phyloP scores from a whole-genome alignment of 768 basidiomycete species.

The Lepiota brunneoincarnata region DNA sequence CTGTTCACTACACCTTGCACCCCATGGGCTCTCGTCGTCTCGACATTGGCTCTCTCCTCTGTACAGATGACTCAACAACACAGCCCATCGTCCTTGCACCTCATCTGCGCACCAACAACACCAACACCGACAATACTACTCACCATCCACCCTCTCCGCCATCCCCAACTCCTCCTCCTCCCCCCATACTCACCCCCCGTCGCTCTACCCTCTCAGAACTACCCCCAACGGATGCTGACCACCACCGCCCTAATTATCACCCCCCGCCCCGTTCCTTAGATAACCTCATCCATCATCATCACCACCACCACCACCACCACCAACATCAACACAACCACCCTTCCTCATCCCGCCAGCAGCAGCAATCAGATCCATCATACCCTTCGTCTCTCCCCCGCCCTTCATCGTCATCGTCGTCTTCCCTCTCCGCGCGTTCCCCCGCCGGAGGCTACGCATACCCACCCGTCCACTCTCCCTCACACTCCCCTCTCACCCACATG shows the following conservation, averaged over 20 bases:
- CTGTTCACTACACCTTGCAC: constrained; percentile 20
- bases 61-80: constrained; percentile 32
- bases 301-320: constrained; percentile 3
- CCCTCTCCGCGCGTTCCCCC: constrained; percentile 6
- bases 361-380: neutral
- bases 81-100: constrained; percentile 22
- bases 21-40: constrained; percentile 67
- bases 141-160: neutral
- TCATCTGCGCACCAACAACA: constrained; percentile 21
- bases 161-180: neutral
- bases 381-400: constrained; percentile 1
- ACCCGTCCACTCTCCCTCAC: constrained; percentile 2
- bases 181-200: neutral
- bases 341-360: neutral
- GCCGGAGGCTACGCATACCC: constrained; percentile 4
- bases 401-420: constrained; percentile 15
- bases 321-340: constrained; percentile 10
- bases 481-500: neutral
- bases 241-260: constrained; percentile 2
- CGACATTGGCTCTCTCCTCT: constrained; percentile 74
- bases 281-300: constrained; percentile 12
- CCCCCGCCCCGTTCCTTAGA: constrained; percentile 14
- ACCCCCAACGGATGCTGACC: constrained; percentile 2
- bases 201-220: neutral
- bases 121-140: neutral